A percentile compares a stretch with the other conserved stretches of the same genome.
phyloP scores from a whole-genome alignment of 306 rosid species.

The Acmispon strigosus region DNA sequence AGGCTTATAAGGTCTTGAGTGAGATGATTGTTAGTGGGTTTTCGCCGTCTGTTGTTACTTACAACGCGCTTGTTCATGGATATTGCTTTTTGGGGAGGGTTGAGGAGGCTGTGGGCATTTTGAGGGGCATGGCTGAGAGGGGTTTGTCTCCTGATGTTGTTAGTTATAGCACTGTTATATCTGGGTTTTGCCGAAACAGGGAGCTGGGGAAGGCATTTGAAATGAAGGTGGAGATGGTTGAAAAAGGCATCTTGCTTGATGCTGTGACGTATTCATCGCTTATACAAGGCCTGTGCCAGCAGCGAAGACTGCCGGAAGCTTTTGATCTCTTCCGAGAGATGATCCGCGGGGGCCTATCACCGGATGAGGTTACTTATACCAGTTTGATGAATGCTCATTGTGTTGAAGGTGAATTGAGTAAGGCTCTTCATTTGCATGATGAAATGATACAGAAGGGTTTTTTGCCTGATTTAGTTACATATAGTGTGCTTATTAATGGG shows the following conservation, averaged over 20 bases:
- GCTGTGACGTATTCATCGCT: constrained; percentile 65
- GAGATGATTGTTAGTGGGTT: constrained; percentile 71
- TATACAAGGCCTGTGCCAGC: constrained; percentile 74
- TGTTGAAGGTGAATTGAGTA: constrained; percentile 58
- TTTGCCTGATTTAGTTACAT: constrained; percentile 76
- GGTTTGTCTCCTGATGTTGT: constrained; percentile 70
- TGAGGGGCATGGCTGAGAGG: constrained; percentile 51
- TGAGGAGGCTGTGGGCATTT: constrained; percentile 55
- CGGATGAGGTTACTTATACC: constrained; percentile 76
- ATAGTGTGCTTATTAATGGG: constrained; percentile 88
- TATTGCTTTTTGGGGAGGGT: constrained; percentile 61
- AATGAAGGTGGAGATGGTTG: constrained; percentile 65
- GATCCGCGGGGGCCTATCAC: constrained; percentile 39
- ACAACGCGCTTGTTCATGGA: constrained; percentile 71
- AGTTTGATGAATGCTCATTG: constrained; percentile 79
- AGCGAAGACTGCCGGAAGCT: constrained; percentile 56
- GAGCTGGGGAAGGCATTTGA: constrained; percentile 63
- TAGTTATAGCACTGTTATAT: constrained; percentile 75
- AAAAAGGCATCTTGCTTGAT: constrained; percentile 64
- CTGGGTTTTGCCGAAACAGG: constrained; percentile 62
- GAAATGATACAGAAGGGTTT: constrained; percentile 78
- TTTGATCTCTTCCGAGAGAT: constrained; percentile 67
- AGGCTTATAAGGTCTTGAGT: constrained; percentile 57
- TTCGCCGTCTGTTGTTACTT: constrained; percentile 66
- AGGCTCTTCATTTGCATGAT: constrained; percentile 66